phyloP scores from a whole-genome alignment of 78 protist species.

The Dictyostelium purpureum region DNA sequence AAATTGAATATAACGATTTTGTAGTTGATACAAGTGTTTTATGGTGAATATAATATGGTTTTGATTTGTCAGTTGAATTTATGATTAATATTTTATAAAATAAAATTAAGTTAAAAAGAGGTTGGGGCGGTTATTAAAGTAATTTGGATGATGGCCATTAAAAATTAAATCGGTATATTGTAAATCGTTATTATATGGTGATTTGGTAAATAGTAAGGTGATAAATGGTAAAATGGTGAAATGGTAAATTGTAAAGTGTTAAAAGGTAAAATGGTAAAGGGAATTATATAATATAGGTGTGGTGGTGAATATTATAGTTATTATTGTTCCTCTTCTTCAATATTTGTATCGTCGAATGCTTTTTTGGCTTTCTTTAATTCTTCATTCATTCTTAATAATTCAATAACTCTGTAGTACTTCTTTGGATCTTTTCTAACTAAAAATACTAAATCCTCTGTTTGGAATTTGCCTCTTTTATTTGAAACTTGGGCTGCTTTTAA shows the following conservation, averaged over 20 bases:
- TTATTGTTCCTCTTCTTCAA: conserved; percentile 34
- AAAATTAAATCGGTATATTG: too few relatives aligned
- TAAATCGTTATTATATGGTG: too few relatives aligned
- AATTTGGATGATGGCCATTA: too few relatives aligned
- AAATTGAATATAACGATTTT: too few relatives aligned
- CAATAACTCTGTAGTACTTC: conserved; percentile 75
- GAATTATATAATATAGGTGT: background rate
- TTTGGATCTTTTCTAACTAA: conserved; percentile 77
- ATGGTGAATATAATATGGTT: too few relatives aligned
- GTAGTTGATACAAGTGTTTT: too few relatives aligned
- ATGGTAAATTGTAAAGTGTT: too few relatives aligned
- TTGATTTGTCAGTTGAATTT: too few relatives aligned
- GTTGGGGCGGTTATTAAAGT: too few relatives aligned
- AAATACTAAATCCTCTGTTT: conserved; percentile 81
- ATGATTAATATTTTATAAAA: too few relatives aligned
- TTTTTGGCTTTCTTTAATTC: conserved; percentile 78
- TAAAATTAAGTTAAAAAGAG: too few relatives aligned
- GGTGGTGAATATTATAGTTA: background rate
- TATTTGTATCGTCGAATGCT: conserved; percentile 63
- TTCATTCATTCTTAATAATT: conserved; percentile 72
- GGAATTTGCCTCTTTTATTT: conserved; percentile 63
- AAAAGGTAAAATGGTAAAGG: background rate
- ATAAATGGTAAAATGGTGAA: too few relatives aligned
- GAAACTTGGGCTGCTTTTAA: conserved; percentile 60
- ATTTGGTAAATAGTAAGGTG: background rate